phyloP scores from a whole-genome alignment of 2,329 filamentous ascomycete genomes.

The Pseudogymnoascus sp. region DNA sequence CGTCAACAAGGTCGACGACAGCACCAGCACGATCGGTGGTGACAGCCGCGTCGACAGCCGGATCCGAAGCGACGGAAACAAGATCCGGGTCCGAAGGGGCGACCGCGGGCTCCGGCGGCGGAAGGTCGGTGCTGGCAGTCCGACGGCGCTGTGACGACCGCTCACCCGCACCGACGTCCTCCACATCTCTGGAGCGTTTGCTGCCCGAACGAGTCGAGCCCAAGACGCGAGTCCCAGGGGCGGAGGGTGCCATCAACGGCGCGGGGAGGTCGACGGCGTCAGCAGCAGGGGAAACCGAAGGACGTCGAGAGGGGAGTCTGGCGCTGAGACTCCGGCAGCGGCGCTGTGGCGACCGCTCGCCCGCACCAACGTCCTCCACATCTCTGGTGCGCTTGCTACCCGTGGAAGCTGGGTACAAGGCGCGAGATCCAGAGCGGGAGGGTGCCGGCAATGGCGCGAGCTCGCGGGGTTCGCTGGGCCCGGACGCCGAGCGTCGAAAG shows the following conservation, averaged over 20 bases:
- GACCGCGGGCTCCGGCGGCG: not conserved
- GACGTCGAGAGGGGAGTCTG: not conserved
- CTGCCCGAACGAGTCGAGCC: not conserved
- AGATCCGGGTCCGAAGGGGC: not conserved
- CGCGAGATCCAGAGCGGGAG: not conserved
- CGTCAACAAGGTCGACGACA: not conserved
- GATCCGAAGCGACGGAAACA: not conserved
- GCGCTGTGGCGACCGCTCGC: not conserved
- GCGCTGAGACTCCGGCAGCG: not conserved
- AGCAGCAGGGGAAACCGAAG: not conserved
- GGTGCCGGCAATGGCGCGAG: not conserved
- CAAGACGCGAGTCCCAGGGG: not conserved
- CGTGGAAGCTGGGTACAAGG: not conserved
- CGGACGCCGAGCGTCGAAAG: not conserved
- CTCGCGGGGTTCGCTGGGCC: not conserved
- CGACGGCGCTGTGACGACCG: not conserved
- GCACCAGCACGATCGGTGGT: not conserved
- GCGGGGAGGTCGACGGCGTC: too few relatives aligned
- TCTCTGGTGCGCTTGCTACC: not conserved
- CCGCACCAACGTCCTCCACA: not conserved
- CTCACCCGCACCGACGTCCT: not conserved
- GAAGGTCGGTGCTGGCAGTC: not conserved
- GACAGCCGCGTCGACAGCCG: not conserved
- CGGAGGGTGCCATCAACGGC: not conserved
- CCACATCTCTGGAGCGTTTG: not conserved